Evolutionary conservation across 306 rosid genomes (phyloP).

Genomic region (Citrullus colocynthis): DNA sequence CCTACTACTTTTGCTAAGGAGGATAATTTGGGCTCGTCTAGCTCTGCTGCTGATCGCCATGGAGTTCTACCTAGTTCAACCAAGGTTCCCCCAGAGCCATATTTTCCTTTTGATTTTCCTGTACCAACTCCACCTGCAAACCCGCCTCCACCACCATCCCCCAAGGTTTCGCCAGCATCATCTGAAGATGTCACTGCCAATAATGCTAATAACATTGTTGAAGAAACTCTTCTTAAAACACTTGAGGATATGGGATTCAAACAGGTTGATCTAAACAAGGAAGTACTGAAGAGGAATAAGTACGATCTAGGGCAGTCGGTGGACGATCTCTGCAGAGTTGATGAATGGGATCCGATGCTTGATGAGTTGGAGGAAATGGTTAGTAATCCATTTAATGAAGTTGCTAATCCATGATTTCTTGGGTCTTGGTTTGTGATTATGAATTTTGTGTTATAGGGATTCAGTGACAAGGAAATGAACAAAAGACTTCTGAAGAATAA

Average conservation of each 20-base stretch:
- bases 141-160: conserved; percentile 5
- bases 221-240: conserved; percentile 63
- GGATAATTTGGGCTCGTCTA: conserved; percentile 3
- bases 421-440: conserved; percentile 1
- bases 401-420: neutral
- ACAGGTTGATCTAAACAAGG: conserved; percentile 63
- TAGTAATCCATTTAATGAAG: conserved; percentile 23
- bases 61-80: conserved; percentile 7
- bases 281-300: conserved; percentile 52
- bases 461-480: conserved; percentile 46
- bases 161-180: conserved; percentile 16
- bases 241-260: conserved; percentile 80
- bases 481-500: conserved; percentile 67
- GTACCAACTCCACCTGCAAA: conserved; percentile 10
- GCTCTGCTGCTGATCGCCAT: neutral
- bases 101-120: conserved; percentile 32
- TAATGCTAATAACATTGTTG: conserved; percentile 10
- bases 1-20: neutral
- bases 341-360: conserved; percentile 84
- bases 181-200: conserved; percentile 16
- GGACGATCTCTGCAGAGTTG: conserved; percentile 65
- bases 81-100: conserved; percentile 19
- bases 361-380: conserved; percentile 81
- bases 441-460: conserved; percentile 55
- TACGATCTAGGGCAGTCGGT: conserved; percentile 62